Evolutionary conservation across 805 yeast genomes (phyloP).

Genomic region (Zygoascus ofunaensis): DNA sequence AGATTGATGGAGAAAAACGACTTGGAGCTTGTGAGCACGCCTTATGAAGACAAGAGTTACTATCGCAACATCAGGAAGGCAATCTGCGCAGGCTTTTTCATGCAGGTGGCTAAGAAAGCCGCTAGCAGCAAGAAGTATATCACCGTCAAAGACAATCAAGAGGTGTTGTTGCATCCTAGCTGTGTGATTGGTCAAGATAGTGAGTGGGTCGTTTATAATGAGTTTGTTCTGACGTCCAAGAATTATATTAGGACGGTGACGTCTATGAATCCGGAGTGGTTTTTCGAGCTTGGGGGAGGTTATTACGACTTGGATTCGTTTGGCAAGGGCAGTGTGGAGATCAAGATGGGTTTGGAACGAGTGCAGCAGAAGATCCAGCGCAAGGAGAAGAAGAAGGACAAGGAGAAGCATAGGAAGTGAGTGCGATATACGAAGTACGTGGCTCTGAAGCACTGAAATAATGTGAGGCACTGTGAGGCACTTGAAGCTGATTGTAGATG

Average conservation of each 20-base stretch:
- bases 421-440: not conserved
- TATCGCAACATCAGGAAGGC: constrained; percentile 79
- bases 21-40: constrained; percentile 61
- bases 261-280: constrained; percentile 84
- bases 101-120: constrained; percentile 95
- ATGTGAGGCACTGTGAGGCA: no score
- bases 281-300: constrained; percentile 68
- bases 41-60: constrained; percentile 54
- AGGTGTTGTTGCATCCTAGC: constrained; percentile 87
- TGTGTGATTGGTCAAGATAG: constrained; percentile 81
- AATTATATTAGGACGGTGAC: constrained; percentile 94
- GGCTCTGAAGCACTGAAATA: not conserved
- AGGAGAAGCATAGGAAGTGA: constrained; percentile 1
- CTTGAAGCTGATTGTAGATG: no score
- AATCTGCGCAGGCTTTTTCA: constrained; percentile 84
- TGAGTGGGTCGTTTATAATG: constrained; percentile 93
- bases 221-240: constrained; percentile 86
- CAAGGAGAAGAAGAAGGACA: constrained; percentile 6
- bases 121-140: constrained; percentile 51
- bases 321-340: constrained; percentile 65
- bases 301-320: constrained; percentile 58
- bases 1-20: constrained; percentile 78
- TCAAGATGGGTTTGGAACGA: constrained; percentile 57
- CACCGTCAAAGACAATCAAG: constrained; percentile 94
- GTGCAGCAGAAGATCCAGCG: constrained; percentile 36